Conservation (phyloP, 2,329 filamentous ascomycete species). For the Pseudogymnoascus sp. region DNA sequence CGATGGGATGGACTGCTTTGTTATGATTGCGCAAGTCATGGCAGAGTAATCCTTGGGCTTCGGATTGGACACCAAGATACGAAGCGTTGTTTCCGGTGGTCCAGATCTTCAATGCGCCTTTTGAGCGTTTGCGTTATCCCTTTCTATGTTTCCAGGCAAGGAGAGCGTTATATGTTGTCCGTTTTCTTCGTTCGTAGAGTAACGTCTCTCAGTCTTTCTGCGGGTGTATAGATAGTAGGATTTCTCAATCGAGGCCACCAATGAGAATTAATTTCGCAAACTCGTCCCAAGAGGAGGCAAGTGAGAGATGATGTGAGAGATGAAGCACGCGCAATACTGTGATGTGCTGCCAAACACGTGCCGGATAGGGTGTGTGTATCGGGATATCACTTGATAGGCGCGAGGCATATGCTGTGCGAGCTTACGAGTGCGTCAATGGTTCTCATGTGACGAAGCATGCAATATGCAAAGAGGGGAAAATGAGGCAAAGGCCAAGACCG, state of each 20-base stretch:
- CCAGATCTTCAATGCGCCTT: neutral
- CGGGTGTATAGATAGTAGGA: neutral
- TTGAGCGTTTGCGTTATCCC: neutral
- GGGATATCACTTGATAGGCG: conserved; percentile 4
- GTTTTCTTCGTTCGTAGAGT: neutral
- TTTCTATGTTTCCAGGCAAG: neutral
- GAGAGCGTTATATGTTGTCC: neutral
- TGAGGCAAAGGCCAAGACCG: neutral
- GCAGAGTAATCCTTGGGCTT: neutral
- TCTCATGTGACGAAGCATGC: neutral
- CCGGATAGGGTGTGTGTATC: neutral
- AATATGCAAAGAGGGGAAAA: neutral
- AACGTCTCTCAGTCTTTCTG: neutral
- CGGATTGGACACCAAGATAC: neutral
- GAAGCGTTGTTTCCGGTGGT: neutral
- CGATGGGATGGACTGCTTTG: neutral
- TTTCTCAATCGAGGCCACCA: neutral
- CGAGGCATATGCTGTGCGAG: neutral
- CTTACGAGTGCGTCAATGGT: neutral
- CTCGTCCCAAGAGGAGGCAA: neutral
- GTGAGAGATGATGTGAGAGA: neutral
- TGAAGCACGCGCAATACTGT: neutral
- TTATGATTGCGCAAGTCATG: neutral
- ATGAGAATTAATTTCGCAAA: neutral
- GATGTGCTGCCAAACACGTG: neutral